Conservation (phyloP, 768 basidiomycete genomes). For the Lenzites betulinus region DNA sequence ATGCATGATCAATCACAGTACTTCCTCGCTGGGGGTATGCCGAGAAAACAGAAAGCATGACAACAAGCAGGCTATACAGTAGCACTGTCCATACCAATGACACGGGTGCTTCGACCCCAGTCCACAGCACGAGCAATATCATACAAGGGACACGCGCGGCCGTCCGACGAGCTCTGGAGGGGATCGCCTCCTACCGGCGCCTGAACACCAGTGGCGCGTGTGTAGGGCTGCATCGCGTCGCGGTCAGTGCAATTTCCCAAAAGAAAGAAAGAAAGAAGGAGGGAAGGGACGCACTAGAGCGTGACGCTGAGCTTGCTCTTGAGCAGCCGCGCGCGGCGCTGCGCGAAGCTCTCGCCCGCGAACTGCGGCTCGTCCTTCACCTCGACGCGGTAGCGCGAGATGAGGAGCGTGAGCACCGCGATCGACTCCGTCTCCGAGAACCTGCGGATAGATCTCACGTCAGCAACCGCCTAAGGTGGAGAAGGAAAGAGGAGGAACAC, state of each 20-base stretch:
- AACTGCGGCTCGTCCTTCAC: constrained; percentile 54
- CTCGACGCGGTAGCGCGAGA: constrained; percentile 48
- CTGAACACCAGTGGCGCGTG: constrained; percentile 39
- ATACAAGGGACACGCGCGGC: no score
- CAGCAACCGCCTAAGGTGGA: neutral
- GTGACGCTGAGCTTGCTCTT: constrained; percentile 40
- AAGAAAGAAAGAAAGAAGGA: neutral
- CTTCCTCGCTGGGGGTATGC: no score
- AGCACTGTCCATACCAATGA: no score
- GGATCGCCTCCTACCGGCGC: constrained; percentile 26
- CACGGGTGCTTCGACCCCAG: no score
- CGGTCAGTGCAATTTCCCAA: neutral
- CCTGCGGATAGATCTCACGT: constrained; percentile 19
- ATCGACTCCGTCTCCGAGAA: constrained; percentile 50
- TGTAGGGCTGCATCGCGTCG: constrained; percentile 29
- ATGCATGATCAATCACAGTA: no score
- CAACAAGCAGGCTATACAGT: no score
- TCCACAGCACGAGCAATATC: no score
- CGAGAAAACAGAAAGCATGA: no score
- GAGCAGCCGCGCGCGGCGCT: constrained; percentile 46
- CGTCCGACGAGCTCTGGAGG: no score
- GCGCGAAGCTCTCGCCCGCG: constrained; percentile 47
- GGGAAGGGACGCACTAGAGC: constrained; percentile 43
- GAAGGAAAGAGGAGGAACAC: constrained; percentile 16
- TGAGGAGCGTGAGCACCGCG: constrained; percentile 51